phyloP scores from a whole-genome alignment of 192 early-diverging fungal species.

The Entomortierella chlamydospora region DNA sequence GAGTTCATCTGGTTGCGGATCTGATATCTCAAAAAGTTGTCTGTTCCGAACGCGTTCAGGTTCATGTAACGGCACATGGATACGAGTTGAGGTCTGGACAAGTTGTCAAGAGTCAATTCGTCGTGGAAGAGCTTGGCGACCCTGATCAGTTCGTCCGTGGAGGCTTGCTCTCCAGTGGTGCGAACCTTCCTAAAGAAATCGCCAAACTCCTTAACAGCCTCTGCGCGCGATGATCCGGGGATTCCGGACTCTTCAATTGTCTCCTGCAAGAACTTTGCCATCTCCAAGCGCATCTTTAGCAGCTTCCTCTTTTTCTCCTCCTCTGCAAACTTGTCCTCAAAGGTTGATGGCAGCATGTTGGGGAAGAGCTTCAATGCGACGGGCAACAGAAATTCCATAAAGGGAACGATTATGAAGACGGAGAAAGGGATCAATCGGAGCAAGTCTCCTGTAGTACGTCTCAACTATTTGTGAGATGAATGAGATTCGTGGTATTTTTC shows the following conservation, averaged over 20 bases:
- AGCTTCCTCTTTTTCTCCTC: constrained; percentile 96
- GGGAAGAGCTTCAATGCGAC: constrained; percentile 94
- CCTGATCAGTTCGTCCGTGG: constrained; percentile 84
- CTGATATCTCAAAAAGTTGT: constrained; percentile 93
- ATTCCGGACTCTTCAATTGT: constrained; percentile 90
- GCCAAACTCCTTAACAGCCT: constrained; percentile 77
- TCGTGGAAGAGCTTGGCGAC: constrained; percentile 94
- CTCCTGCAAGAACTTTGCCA: constrained; percentile 96
- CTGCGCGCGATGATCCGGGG: constrained; percentile 59
- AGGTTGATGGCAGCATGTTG: constrained; percentile 96
- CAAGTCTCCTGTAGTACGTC: constrained; percentile 88
- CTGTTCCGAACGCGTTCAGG: constrained; percentile 97
- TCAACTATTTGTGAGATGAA: constrained; percentile 63
- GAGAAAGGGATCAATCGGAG: constrained; percentile 91
- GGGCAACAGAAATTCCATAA: constrained; percentile 94
- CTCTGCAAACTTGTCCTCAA: constrained; percentile 88
- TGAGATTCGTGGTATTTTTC: not conserved
- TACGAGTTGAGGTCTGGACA: constrained; percentile 94
- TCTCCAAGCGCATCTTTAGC: constrained; percentile 91
- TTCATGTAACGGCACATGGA: constrained; percentile 97
- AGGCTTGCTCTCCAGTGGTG: constrained; percentile 81
- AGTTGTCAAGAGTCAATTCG: constrained; percentile 91
- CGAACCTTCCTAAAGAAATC: constrained; percentile 88
- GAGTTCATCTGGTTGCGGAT: constrained; percentile 89
- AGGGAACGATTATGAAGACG: constrained; percentile 92